Evolutionary conservation across 1,139 yeast genomes (phyloP).

Genomic region (Pichia inconspicua): DNA sequence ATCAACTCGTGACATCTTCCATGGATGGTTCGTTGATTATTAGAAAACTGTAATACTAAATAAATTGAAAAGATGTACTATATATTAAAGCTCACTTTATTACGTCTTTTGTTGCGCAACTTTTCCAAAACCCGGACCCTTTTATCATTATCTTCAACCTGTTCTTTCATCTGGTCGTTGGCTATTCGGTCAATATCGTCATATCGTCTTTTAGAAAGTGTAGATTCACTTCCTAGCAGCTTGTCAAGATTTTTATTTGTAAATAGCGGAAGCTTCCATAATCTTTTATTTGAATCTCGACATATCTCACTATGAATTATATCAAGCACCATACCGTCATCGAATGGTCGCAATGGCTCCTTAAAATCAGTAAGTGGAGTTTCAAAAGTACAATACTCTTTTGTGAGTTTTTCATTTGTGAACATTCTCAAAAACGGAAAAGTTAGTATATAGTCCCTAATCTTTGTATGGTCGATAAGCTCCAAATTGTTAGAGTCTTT

Average conservation of each 20-base stretch:
- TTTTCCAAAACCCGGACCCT: constrained; percentile 5
- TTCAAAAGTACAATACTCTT: constrained; percentile 10
- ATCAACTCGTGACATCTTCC: constrained; percentile 39
- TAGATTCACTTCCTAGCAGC: constrained; percentile 24
- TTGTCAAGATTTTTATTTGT: constrained; percentile 35
- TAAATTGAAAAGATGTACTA: not conserved
- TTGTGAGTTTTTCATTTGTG: constrained; percentile 5
- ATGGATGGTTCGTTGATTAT: constrained; percentile 45
- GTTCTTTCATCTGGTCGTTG: not conserved
- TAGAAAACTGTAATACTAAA: constrained; percentile 25
- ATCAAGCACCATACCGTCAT: constrained; percentile 16
- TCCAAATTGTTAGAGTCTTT: constrained; percentile 24
- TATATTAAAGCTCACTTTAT: constrained; percentile 16
- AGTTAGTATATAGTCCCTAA: constrained; percentile 46
- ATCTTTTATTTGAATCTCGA: constrained; percentile 7
- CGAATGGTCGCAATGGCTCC: constrained; percentile 1
- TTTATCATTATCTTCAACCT: not conserved
- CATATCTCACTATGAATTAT: constrained; percentile 4
- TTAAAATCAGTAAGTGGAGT: not conserved
- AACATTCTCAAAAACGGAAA: constrained; percentile 39
- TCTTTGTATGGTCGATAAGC: constrained; percentile 46
- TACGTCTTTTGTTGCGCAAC: constrained; percentile 11
- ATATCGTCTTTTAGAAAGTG: constrained; percentile 14
- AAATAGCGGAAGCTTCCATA: constrained; percentile 42
- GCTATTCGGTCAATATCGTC: constrained; percentile 6